Percentiles rank a stretch among this genome's conserved stretches.
Evolutionary conservation across 306 rosid genomes (phyloP).

Genomic region (Acacia melanoxylon): DNA sequence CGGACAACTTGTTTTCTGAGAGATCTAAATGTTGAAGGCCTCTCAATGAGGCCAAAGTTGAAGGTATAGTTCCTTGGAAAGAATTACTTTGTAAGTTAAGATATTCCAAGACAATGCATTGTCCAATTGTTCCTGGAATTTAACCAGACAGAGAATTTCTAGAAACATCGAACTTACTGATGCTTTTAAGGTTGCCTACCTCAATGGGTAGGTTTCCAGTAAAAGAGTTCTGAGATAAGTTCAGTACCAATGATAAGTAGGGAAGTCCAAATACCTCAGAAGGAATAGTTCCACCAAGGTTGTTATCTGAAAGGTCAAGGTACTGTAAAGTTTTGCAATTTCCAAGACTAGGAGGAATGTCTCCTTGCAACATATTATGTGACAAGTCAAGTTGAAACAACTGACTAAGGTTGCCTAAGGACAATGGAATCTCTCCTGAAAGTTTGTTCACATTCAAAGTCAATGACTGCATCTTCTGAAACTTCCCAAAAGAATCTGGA

Average conservation of each 20-base stretch:
- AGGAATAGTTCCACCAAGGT: conserved; percentile 39
- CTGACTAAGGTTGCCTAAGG: conserved; percentile 43
- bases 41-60: conserved; percentile 25
- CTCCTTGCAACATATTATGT: conserved; percentile 42
- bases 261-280: conserved; percentile 3
- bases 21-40: conserved; percentile 33
- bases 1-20: conserved; percentile 34
- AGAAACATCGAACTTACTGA: conserved; percentile 11
- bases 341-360: conserved; percentile 36
- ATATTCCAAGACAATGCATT: conserved; percentile 28
- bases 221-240: conserved; percentile 38
- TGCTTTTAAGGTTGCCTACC: conserved; percentile 17
- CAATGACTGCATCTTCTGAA: conserved; percentile 30
- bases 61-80: conserved; percentile 38
- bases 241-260: not conserved
- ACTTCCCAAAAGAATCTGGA: conserved; percentile 40
- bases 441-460: conserved; percentile 27
- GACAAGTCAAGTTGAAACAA: conserved; percentile 26
- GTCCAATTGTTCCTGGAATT: conserved; percentile 38
- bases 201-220: conserved; percentile 26
- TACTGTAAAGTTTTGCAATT: conserved; percentile 30
- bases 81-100: conserved; percentile 33
- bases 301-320: conserved; percentile 33
- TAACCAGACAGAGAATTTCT: conserved; percentile 30
- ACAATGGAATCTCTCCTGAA: conserved; percentile 40